These are phyloP conservation scores for Cytospora leucostoma DNA, from an alignment of 2,329 filamentous ascomycete species.

Conservation along the genomic window DNA sequence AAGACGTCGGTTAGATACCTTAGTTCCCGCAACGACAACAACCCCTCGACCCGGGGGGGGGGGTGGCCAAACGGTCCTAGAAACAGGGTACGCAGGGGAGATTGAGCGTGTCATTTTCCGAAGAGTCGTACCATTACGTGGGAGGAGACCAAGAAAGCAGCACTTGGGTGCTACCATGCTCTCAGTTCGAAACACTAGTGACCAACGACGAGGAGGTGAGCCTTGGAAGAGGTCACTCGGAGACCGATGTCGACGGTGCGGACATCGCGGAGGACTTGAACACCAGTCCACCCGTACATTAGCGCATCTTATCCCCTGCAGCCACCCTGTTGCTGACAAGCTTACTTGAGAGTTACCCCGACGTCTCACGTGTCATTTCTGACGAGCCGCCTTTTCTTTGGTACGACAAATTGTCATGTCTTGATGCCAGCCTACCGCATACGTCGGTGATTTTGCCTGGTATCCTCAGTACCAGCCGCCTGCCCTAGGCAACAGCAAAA, in stretches of 20 bases:
- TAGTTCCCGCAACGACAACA: neutral
- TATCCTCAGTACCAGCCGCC: neutral
- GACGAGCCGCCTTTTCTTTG: constrained; percentile 4
- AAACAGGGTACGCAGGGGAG: too few species aligned
- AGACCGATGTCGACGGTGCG: constrained; percentile 2
- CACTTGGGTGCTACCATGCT: neutral
- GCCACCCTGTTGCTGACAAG: constrained; percentile 11
- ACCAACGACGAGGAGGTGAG: neutral
- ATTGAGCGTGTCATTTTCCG: too few species aligned
- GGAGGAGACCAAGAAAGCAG: neutral
- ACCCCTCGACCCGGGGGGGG: neutral
- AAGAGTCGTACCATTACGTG: neutral
- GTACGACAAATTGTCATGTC: neutral
- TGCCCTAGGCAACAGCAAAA: neutral
- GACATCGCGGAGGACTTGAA: neutral
- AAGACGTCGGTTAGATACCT: neutral
- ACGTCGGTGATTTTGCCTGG: too few species aligned
- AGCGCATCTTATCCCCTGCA: constrained; percentile 6
- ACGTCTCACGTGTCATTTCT: constrained; percentile 10
- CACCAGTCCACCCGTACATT: constrained; percentile 12
- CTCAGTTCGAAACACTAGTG: neutral
- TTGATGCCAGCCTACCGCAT: too few species aligned
- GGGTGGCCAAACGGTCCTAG: too few species aligned
- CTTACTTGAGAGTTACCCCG: neutral
- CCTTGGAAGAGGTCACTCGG: constrained; percentile 6